Conservation (phyloP, 2,329 filamentous ascomycete genomes). For the Colletotrichum tanaceti region DNA sequence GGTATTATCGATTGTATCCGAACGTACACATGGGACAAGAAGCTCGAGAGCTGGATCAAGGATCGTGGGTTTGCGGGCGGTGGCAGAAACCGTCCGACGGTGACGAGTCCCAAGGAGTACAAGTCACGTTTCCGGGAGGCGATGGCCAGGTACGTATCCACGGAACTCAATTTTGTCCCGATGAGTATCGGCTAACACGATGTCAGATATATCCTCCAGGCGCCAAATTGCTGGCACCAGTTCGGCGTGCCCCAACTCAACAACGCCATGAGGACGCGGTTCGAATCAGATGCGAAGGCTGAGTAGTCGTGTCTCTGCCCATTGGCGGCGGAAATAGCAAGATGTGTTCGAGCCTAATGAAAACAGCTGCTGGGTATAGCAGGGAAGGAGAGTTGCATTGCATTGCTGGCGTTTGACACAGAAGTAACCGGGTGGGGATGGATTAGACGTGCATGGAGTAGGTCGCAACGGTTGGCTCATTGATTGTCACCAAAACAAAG, state of each 20-base stretch:
- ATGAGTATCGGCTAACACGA: conserved; percentile 22
- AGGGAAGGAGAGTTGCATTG: background rate
- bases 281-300: conserved; percentile 35
- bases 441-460: conserved; percentile 1
- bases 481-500: conserved; percentile 8
- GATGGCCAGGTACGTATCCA: conserved; percentile 82
- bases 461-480: conserved; percentile 8
- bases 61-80: conserved; percentile 86
- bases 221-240: conserved; percentile 81
- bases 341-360: background rate
- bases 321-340: background rate
- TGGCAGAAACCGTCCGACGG: conserved; percentile 86
- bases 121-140: conserved; percentile 95
- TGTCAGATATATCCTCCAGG: conserved; percentile 75
- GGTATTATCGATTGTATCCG: conserved; percentile 99
- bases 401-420: conserved; percentile 26
- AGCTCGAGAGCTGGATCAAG: conserved; percentile 99
- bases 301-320: background rate
- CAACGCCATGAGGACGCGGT: conserved; percentile 39
- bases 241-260: conserved; percentile 57
- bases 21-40: conserved; percentile 99
- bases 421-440: conserved; percentile 6
- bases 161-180: background rate
- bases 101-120: conserved; percentile 97
- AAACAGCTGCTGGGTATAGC: background rate